A percentile compares a stretch with the other conserved stretches of the same genome.
phyloP scores from a whole-genome alignment of 1,284 basidiomycete species.

The Stereum hirsutum region DNA sequence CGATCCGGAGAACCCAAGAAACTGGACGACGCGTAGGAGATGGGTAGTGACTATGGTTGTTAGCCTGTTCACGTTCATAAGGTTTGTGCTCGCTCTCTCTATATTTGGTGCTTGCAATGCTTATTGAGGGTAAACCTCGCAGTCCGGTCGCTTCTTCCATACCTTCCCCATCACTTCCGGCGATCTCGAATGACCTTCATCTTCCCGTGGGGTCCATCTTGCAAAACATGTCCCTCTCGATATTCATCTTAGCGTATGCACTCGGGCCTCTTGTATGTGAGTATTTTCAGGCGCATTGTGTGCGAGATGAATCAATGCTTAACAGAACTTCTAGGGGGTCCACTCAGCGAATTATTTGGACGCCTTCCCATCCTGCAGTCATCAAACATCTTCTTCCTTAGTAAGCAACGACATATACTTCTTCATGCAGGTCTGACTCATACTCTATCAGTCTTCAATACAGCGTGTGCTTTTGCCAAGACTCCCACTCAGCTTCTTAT shows the following conservation, averaged over 20 bases:
- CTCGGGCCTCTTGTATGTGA: constrained; percentile 42
- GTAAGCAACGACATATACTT: constrained; percentile 19
- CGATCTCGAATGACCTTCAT: constrained; percentile 43
- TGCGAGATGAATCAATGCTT: too few species aligned
- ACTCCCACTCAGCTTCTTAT: constrained; percentile 45
- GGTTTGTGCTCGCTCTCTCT: background rate
- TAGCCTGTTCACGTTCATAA: background rate
- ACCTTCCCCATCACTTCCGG: constrained; percentile 49
- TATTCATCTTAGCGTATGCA: constrained; percentile 63
- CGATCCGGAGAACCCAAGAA: constrained; percentile 53
- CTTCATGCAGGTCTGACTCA: background rate
- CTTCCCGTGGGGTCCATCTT: constrained; percentile 38
- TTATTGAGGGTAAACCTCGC: constrained; percentile 42
- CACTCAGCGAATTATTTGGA: constrained; percentile 41
- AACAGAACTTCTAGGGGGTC: too few species aligned
- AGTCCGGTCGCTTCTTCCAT: constrained; percentile 56
- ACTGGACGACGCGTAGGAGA: constrained; percentile 29
- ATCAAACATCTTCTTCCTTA: constrained; percentile 45
- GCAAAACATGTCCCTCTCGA: constrained; percentile 44
- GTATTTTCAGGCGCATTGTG: too few species aligned
- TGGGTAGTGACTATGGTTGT: constrained; percentile 31
- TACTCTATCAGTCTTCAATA: constrained; percentile 40
- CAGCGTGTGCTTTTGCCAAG: constrained; percentile 54
- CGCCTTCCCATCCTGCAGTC: constrained; percentile 29
- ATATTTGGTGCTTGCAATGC: too few species aligned